phyloP scores from a whole-genome alignment of 2,329 filamentous ascomycete species.

The Clarireedia monteithiana region DNA sequence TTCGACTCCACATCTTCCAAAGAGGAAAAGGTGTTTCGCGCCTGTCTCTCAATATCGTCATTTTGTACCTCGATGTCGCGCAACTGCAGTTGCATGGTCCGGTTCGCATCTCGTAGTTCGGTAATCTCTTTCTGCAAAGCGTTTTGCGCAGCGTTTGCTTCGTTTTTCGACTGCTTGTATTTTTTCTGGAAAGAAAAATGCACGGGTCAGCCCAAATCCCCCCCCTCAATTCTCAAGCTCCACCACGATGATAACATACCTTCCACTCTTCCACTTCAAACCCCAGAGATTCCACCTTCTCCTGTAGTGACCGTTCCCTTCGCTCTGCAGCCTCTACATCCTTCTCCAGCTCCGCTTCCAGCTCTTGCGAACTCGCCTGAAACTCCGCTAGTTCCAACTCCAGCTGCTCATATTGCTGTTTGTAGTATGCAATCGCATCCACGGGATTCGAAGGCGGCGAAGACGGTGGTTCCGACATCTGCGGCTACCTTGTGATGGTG shows the following conservation, averaged over 20 bases:
- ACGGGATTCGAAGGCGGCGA: conserved; percentile 55
- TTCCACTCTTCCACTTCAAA: conserved; percentile 99
- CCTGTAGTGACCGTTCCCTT: conserved; percentile 74
- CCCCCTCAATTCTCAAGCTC: not conserved
- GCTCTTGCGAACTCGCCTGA: conserved; percentile 84
- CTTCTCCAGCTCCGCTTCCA: conserved; percentile 91
- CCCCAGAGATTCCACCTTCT: conserved; percentile 75
- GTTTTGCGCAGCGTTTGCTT: conserved; percentile 79
- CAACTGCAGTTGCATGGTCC: conserved; percentile 72
- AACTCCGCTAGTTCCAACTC: conserved; percentile 91
- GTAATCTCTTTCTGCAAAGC: conserved; percentile 93
- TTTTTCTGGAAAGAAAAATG: conserved; percentile 56
- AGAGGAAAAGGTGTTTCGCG: conserved; percentile 89
- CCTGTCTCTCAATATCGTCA: conserved; percentile 95
- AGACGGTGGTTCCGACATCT: conserved; percentile 46
- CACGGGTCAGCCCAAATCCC: conserved; percentile 17
- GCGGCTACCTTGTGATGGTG: conserved; percentile 10
- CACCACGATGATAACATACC: conserved; percentile 44
- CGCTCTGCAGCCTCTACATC: conserved; percentile 95
- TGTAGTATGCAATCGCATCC: conserved; percentile 88
- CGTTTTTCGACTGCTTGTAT: conserved; percentile 88
- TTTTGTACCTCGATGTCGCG: conserved; percentile 97
- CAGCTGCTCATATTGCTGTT: conserved; percentile 86
- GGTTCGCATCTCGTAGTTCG: conserved; percentile 73
- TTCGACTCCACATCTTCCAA: conserved; percentile 96